Evolutionary conservation across 306 rosid genomes (phyloP), one percentile per base, ranked within the genome.

Genomic region (Hylodesmum podocarpum): DNA sequence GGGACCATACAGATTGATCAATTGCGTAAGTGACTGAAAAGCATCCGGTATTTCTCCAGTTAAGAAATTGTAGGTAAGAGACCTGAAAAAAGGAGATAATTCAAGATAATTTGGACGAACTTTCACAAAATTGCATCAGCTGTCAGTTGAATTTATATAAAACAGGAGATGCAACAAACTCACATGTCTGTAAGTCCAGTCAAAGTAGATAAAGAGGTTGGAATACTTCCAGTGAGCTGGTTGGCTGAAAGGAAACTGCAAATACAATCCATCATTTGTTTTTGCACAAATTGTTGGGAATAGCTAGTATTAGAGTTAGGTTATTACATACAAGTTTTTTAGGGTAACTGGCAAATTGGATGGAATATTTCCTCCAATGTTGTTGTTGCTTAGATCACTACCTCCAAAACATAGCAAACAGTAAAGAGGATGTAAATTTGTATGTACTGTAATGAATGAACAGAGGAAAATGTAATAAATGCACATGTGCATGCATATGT

Each of bases 371-470:
- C 99, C 99, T 54, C 99, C 99, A 37, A 92, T 91, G 47, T 78
- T 87, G 85, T 96, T 96, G 91, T 92, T 96, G 93, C 99, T 96
- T 15, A 96, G 85, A 79, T 91, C 97, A 58, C 99, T 96, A 91
- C 73, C 82, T 59, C 82, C 73, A 69, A 67, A 83, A 76, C 13
- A 76, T 66, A 24, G 40, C 73, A 75, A 80, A 66, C 31, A 71
- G 71, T 66, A 78, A 67, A 75, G 29, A 50, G 40, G 14, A 24
- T 72, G 57, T 21, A 51, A 58, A 49, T 47, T 19, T 54, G 34
- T 50, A 57, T 11, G 24, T 14, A 29, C 61, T 37, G n/a, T n/a
- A n/a, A 40, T 65, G 33, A 72, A 78, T 51, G 73, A 73, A 57
- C 70, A 16, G 46, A 36, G 61, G 19, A 34, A 70, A 73, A 67